Evolutionary conservation across 2,329 filamentous ascomycete species (phyloP).

Genomic region (Hypocrella siamensis): DNA sequence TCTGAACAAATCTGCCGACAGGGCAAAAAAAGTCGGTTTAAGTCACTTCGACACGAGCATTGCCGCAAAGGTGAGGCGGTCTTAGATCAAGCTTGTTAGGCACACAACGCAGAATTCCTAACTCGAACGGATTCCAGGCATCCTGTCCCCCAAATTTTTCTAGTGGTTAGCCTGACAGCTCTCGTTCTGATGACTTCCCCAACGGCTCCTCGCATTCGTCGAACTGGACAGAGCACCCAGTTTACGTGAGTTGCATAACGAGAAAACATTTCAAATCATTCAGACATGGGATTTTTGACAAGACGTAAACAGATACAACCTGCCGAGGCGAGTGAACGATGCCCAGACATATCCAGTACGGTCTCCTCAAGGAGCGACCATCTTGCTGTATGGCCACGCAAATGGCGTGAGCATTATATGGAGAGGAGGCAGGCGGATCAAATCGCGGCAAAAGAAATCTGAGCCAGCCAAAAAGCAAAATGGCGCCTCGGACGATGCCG

Average conservation of each 20-base stretch:
- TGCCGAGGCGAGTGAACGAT: slow-evolving; percentile 40
- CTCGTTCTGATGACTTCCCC: slow-evolving; percentile 15
- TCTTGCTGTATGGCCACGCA: slow-evolving; percentile 48
- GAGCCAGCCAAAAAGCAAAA: slow-evolving; percentile 30
- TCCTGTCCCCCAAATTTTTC: no score
- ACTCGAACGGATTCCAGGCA: no score
- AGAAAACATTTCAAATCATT: not conserved
- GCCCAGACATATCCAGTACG: slow-evolving; percentile 45
- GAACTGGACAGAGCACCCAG: slow-evolving; percentile 31
- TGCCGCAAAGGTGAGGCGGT: no score
- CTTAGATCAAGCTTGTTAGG: no score
- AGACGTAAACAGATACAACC: slow-evolving; percentile 47
- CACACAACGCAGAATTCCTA: no score
- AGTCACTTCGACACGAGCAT: no score
- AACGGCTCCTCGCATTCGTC: slow-evolving; percentile 24
- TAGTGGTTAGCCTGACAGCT: no score
- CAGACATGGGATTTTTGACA: no score
- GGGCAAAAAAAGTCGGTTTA: no score
- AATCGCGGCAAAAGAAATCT: slow-evolving; percentile 20
- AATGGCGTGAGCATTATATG: slow-evolving; percentile 45
- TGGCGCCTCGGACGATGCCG: slow-evolving; percentile 32
- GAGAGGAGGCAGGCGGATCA: slow-evolving; percentile 47
- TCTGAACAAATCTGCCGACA: no score
- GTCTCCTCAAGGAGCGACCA: slow-evolving; percentile 46
- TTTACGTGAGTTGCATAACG: slow-evolving; percentile 22